Conservation (phyloP, 768 basidiomycete genomes). For the Cubamyces lactineus region DNA sequence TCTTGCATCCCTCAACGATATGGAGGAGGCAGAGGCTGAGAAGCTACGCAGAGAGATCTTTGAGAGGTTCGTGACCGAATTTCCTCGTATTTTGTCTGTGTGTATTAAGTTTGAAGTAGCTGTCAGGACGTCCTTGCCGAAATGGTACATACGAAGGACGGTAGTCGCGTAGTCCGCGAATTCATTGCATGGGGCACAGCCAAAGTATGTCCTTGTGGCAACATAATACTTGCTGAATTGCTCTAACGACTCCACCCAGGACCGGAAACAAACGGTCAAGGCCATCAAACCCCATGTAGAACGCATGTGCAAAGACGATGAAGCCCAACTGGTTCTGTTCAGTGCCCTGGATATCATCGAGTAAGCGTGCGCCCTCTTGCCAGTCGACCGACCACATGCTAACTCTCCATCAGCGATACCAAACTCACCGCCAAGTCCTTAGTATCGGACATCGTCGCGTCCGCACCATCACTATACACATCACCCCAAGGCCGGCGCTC, state of each 20-base stretch:
- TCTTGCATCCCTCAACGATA: conserved; percentile 58
- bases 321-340: conserved; percentile 89
- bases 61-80: conserved; percentile 43
- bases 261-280: conserved; percentile 91
- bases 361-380: conserved; percentile 47
- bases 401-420: conserved; percentile 65
- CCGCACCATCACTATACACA: conserved; percentile 58
- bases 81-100: neutral
- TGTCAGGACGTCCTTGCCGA: conserved; percentile 87
- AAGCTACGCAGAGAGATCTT: conserved; percentile 80
- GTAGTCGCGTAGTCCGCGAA: conserved; percentile 82
- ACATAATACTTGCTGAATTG: too few species aligned
- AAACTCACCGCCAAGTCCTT: conserved; percentile 85
- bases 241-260: conserved; percentile 43
- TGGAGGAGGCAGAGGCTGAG: conserved; percentile 66
- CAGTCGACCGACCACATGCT: neutral
- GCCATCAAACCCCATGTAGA: conserved; percentile 87
- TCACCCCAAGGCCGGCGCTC: conserved; percentile 80
- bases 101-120: conserved; percentile 39
- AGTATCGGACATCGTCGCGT: conserved; percentile 64
- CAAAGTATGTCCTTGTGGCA: conserved; percentile 52
- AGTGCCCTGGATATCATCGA: conserved; percentile 90
- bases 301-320: conserved; percentile 86
- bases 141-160: conserved; percentile 93
- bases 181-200: conserved; percentile 83